Evolutionary conservation across 306 rosid genomes (phyloP).

Genomic region (Rosa lucieae): DNA sequence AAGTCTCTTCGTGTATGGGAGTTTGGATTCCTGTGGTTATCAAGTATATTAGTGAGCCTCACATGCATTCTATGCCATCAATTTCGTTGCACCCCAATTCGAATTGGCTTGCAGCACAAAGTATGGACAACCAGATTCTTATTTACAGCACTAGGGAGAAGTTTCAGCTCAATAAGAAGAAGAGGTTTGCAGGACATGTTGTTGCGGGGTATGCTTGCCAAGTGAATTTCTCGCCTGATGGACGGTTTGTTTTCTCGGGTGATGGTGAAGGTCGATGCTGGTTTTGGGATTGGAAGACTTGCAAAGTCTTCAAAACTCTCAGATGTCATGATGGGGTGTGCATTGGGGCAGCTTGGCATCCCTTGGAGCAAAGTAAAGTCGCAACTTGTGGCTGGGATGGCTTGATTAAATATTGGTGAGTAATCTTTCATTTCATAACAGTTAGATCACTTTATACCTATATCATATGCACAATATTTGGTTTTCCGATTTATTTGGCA

Average conservation of each 20-base stretch:
- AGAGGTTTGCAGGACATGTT: slow-evolving; percentile 94
- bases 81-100: slow-evolving; percentile 87
- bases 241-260: slow-evolving; percentile 92
- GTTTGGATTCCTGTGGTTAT: slow-evolving; percentile 93
- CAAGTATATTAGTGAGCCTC: slow-evolving; percentile 97
- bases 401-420: slow-evolving; percentile 90
- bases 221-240: slow-evolving; percentile 93
- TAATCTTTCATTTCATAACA: slow-evolving; percentile 24
- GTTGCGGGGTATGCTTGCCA: slow-evolving; percentile 96
- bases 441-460: not conserved
- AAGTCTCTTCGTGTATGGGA: slow-evolving; percentile 98
- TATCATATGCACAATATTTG: slow-evolving; percentile 12
- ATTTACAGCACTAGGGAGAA: slow-evolving; percentile 95
- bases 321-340: slow-evolving; percentile 93
- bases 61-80: slow-evolving; percentile 99
- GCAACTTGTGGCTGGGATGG: slow-evolving; percentile 99
- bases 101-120: slow-evolving; percentile 96
- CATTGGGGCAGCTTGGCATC: slow-evolving; percentile 95
- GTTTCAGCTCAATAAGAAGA: slow-evolving; percentile 95
- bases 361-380: slow-evolving; percentile 92
- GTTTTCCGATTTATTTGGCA: not conserved
- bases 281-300: slow-evolving; percentile 99
- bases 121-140: slow-evolving; percentile 98
- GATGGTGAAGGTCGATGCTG: slow-evolving; percentile 97
- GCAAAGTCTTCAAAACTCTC: slow-evolving; percentile 94